phyloP scores from a whole-genome alignment of 2,329 filamentous ascomycete species.

The Fusarium aywerte region DNA sequence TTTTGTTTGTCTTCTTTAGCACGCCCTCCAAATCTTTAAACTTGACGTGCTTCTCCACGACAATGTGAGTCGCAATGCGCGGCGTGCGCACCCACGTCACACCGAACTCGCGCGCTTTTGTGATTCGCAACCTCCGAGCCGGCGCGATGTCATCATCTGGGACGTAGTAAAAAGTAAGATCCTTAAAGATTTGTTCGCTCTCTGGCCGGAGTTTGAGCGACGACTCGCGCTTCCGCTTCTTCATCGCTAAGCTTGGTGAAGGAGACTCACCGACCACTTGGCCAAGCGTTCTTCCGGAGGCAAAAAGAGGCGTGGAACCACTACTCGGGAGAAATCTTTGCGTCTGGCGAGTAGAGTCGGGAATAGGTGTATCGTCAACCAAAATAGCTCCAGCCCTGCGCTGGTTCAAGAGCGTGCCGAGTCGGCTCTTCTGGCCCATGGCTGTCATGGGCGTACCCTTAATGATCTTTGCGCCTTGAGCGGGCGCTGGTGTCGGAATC shows the following conservation, averaged over 20 bases:
- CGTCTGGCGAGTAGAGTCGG: constrained; percentile 40
- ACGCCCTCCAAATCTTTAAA: constrained; percentile 72
- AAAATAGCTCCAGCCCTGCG: constrained; percentile 36
- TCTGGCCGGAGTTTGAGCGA: constrained; percentile 61
- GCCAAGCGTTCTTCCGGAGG: constrained; percentile 19
- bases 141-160: constrained; percentile 80
- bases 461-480: constrained; percentile 35
- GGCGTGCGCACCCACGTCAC: constrained; percentile 74
- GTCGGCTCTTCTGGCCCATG: constrained; percentile 36
- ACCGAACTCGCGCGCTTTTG: constrained; percentile 78
- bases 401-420: constrained; percentile 30
- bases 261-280: constrained; percentile 38
- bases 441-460: constrained; percentile 48
- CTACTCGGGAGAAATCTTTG: constrained; percentile 41
- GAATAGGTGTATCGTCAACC: constrained; percentile 47
- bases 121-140: constrained; percentile 75
- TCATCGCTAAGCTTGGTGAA: constrained; percentile 44
- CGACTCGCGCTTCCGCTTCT: constrained; percentile 60
- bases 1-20: constrained; percentile 34
- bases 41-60: constrained; percentile 76
- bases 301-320: constrained; percentile 48
- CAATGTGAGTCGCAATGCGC: constrained; percentile 75
- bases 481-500: constrained; percentile 25
- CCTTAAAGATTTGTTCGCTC: constrained; percentile 67
- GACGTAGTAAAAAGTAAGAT: constrained; percentile 77